These are phyloP conservation scores for Meira miltonrushii DNA, from an alignment of 1,284 basidiomycete genomes.

Conservation along the genomic window DNA sequence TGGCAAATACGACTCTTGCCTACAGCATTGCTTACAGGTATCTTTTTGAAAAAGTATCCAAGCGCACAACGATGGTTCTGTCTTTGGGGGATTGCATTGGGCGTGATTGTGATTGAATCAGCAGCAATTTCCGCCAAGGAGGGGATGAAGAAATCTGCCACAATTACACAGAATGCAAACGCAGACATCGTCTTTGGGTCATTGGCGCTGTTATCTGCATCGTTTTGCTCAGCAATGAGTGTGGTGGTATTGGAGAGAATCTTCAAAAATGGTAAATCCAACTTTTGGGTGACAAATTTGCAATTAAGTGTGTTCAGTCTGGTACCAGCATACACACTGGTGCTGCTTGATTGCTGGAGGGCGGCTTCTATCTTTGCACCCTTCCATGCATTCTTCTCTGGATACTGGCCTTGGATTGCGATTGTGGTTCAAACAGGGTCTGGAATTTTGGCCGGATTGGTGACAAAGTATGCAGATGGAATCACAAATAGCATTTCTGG, in stretches of 20 bases:
- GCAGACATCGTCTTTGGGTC: not conserved
- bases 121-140: not conserved
- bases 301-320: conserved; percentile 22
- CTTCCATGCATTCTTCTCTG: not conserved
- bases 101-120: not conserved
- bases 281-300: conserved; percentile 25
- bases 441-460: not conserved
- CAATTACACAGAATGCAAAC: not conserved
- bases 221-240: conserved; percentile 15
- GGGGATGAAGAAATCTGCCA: not conserved
- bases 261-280: conserved; percentile 14
- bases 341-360: not conserved
- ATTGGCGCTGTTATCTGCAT: not conserved
- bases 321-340: conserved; percentile 14
- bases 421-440: not conserved
- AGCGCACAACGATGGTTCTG: not conserved
- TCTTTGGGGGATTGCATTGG: not conserved
- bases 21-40: conserved; percentile 16
- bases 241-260: conserved; percentile 22
- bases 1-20: conserved; percentile 23
- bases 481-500: conserved; percentile 3
- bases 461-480: conserved; percentile 5
- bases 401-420: conserved; percentile 5
- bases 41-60: conserved; percentile 15
- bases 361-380: not conserved